These are phyloP conservation scores for Macrocybe gigantea DNA, from an alignment of 768 basidiomycete species.

Conservation along the genomic window DNA sequence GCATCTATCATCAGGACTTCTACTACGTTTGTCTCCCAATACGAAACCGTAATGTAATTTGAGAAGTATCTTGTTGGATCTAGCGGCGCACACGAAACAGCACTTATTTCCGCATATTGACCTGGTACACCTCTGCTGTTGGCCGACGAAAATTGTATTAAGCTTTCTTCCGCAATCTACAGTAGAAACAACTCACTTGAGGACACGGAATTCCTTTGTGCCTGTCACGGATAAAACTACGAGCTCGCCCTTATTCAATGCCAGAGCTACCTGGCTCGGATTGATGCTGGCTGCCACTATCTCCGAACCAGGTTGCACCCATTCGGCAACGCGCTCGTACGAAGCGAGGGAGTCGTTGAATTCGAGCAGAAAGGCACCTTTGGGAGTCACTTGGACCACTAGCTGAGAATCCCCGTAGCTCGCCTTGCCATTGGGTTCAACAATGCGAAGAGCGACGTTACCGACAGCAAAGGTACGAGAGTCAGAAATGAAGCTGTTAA, in stretches of 20 bases:
- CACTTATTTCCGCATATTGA: slow-evolving; percentile 51
- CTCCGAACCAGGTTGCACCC: slow-evolving; percentile 28
- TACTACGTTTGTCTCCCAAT: slow-evolving; percentile 68
- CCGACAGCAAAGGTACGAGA: slow-evolving; percentile 59
- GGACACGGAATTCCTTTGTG: slow-evolving; percentile 25
- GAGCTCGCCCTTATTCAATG: slow-evolving; percentile 47
- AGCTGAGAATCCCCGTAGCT: slow-evolving; percentile 43
- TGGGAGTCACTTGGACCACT: slow-evolving; percentile 68
- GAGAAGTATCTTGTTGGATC: slow-evolving; percentile 43
- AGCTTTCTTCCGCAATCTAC: not conserved
- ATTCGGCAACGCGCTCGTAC: slow-evolving; percentile 37
- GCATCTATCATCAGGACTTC: slow-evolving; percentile 40
- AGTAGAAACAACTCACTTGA: slow-evolving; percentile 20
- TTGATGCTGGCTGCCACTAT: slow-evolving; percentile 70
- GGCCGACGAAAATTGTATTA: slow-evolving; percentile 1
- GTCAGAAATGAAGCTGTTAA: slow-evolving; percentile 38
- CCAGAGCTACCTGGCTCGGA: slow-evolving; percentile 61
- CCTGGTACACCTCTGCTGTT: slow-evolving; percentile 9
- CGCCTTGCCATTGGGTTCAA: slow-evolving; percentile 18
- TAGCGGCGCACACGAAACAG: slow-evolving; percentile 58
- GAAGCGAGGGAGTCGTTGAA: slow-evolving; percentile 38
- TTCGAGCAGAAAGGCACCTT: slow-evolving; percentile 49
- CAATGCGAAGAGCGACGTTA: slow-evolving; percentile 40
- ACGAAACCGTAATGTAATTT: slow-evolving; percentile 52
- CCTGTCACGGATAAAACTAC: slow-evolving; percentile 43